phyloP scores from a whole-genome alignment of 257 asterid genomes.

The Cordia subcordata region DNA sequence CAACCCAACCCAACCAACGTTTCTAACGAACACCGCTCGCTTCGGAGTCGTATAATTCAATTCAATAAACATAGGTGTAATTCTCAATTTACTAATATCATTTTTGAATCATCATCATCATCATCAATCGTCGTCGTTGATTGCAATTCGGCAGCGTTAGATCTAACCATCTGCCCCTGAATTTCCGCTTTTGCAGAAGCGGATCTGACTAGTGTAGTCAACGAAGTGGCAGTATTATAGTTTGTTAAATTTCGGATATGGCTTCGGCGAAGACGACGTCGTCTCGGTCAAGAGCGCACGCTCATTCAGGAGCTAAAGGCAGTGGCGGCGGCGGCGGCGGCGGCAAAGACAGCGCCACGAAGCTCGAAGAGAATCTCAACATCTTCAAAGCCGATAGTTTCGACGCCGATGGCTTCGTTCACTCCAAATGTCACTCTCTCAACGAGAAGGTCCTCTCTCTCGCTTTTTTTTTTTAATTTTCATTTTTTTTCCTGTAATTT shows the following conservation, averaged over 20 bases:
- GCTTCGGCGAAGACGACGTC: conserved; percentile 73
- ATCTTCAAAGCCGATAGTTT: conserved; percentile 86
- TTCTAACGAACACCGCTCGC: neutral
- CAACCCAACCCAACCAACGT: neutral
- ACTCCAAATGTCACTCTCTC: conserved; percentile 85
- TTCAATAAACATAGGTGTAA: no score
- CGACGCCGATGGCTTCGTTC: conserved; percentile 84
- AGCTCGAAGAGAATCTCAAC: conserved; percentile 87
- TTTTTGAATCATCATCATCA: no score
- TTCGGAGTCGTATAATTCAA: neutral
- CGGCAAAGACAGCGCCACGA: conserved; percentile 57
- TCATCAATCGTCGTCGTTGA: no score
- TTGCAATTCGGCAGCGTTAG: neutral
- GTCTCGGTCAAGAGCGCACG: conserved; percentile 73
- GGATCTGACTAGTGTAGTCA: neutral
- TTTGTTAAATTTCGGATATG: conserved; percentile 28
- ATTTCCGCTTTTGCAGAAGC: neutral
- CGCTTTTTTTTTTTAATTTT: neutral
- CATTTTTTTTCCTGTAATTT: neutral
- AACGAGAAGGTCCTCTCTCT: conserved; percentile 61
- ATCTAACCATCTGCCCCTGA: neutral
- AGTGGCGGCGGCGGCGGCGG: conserved; percentile 14
- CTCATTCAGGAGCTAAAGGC: conserved; percentile 45
- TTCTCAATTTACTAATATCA: no score
- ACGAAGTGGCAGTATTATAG: conserved; percentile 11